Conservation (phyloP, 441 rosid species). For the Manihot esculenta region DNA sequence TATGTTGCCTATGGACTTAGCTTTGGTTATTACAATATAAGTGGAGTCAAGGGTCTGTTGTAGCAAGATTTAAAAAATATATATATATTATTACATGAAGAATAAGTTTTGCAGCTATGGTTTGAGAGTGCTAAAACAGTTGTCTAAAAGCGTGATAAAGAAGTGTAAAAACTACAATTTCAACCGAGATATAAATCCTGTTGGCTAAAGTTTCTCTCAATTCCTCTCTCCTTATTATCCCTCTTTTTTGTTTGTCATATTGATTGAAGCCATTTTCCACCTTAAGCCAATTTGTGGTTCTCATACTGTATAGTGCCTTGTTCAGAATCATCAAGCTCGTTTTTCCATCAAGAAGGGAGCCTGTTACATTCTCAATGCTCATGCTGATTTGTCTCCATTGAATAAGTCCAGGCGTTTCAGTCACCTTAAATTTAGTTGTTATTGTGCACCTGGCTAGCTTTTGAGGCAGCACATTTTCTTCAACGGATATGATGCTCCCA, state of each 20-base stretch:
- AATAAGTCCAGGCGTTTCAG: too few species aligned
- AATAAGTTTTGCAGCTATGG: neutral
- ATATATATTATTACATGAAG: neutral
- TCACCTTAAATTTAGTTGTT: conserved; percentile 22
- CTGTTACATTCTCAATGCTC: conserved; percentile 30
- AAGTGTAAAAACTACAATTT: conserved; percentile 24
- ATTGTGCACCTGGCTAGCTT: conserved; percentile 28
- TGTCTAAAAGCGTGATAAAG: conserved; percentile 1
- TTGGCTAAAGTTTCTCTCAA: conserved; percentile 16
- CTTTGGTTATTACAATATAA: neutral
- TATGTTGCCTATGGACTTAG: neutral
- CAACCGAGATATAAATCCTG: conserved; percentile 19
- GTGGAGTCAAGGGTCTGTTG: neutral
- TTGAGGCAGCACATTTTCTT: conserved; percentile 13
- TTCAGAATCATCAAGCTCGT: conserved; percentile 29
- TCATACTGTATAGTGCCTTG: conserved; percentile 27
- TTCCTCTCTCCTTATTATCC: conserved; percentile 9
- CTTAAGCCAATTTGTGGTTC: conserved; percentile 14
- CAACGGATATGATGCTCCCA: conserved; percentile 25
- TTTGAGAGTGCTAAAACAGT: neutral
- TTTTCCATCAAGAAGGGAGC: conserved; percentile 18
- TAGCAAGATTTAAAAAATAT: too few species aligned
- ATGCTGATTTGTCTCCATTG: conserved; percentile 30
- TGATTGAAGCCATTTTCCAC: conserved; percentile 16
- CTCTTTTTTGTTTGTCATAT: conserved; percentile 24